Evolutionary conservation across 2,329 filamentous ascomycete species (phyloP).

Genomic region (Scleromitrula shiraiana): DNA sequence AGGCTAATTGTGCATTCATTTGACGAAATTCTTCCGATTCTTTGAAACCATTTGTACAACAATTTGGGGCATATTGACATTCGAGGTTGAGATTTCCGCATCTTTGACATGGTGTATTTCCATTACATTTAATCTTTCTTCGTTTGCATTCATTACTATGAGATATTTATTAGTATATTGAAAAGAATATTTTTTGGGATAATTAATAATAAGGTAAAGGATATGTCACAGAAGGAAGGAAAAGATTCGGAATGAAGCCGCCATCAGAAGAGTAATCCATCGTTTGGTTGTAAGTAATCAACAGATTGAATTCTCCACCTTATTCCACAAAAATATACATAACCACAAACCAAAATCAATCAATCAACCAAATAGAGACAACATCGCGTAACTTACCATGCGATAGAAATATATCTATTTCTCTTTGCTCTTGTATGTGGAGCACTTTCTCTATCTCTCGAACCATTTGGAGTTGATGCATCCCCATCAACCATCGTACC

Average conservation of each 20-base stretch:
- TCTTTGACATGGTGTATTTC: slow-evolving; percentile 57
- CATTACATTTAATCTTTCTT: slow-evolving; percentile 70
- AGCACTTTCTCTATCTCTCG: slow-evolving; percentile 6
- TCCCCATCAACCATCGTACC: slow-evolving; percentile 15
- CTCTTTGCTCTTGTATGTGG: slow-evolving; percentile 29
- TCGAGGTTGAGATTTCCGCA: slow-evolving; percentile 60
- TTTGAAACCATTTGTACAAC: slow-evolving; percentile 72
- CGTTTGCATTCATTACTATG: slow-evolving; percentile 61
- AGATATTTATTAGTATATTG: background rate
- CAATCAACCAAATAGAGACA: background rate
- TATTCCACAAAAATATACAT: too few relatives aligned
- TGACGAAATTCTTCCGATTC: slow-evolving; percentile 85
- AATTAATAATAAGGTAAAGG: background rate
- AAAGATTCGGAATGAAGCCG: background rate
- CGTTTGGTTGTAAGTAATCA: too few relatives aligned
- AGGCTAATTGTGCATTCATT: slow-evolving; percentile 65
- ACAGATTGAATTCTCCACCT: too few relatives aligned
- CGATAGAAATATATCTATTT: slow-evolving; percentile 32
- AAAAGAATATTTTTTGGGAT: background rate
- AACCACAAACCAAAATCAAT: background rate
- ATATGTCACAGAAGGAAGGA: background rate
- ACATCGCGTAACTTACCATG: slow-evolving; percentile 23
- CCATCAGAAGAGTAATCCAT: too few relatives aligned
- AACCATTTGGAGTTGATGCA: slow-evolving; percentile 7
- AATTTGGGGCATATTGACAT: slow-evolving; percentile 60